Conservation (phyloP, 345 rosid species). For the Kandelia obovata region DNA sequence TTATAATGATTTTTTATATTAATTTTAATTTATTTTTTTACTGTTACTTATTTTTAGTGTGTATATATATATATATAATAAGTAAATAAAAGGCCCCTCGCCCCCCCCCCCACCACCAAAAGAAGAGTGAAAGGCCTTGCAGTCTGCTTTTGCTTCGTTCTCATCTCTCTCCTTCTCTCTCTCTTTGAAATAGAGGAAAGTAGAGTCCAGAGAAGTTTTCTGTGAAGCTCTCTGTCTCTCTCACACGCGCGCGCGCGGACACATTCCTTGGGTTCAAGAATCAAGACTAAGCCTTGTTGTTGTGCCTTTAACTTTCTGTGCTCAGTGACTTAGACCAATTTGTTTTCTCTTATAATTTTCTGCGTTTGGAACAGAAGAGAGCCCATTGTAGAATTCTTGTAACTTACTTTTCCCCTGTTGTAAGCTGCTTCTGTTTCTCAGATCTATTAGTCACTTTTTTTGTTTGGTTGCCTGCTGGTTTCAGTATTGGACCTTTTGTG, state of each 20-base stretch:
- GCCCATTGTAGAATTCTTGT: constrained; percentile 17
- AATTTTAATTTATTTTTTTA: no score
- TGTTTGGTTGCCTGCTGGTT: not conserved
- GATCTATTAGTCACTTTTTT: constrained; percentile 38
- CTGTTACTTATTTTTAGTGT: no score
- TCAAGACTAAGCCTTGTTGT: constrained; percentile 17
- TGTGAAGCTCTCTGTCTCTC: constrained; percentile 22
- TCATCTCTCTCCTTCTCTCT: not conserved
- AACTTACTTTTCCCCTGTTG: constrained; percentile 2
- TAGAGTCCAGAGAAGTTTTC: constrained; percentile 25
- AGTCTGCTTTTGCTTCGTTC: constrained; percentile 1
- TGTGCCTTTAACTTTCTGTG: constrained; percentile 17
- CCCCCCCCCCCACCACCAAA: not conserved
- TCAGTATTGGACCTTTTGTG: constrained; percentile 15
- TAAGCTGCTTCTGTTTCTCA: constrained; percentile 30
- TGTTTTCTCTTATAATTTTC: constrained; percentile 19
- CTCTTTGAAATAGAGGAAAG: constrained; percentile 43
- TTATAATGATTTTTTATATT: no score
- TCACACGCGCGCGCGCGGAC: not conserved
- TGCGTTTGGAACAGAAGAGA: constrained; percentile 8
- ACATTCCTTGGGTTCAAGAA: constrained; percentile 11
- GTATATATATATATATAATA: not conserved
- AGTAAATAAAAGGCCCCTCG: constrained; percentile 29
- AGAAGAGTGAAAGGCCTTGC: constrained; percentile 29
- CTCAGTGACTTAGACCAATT: constrained; percentile 24